Percentiles rank a stretch among this genome's conserved stretches.
Conservation (phyloP, 768 basidiomycete species). For the Amanita rubescens region DNA sequence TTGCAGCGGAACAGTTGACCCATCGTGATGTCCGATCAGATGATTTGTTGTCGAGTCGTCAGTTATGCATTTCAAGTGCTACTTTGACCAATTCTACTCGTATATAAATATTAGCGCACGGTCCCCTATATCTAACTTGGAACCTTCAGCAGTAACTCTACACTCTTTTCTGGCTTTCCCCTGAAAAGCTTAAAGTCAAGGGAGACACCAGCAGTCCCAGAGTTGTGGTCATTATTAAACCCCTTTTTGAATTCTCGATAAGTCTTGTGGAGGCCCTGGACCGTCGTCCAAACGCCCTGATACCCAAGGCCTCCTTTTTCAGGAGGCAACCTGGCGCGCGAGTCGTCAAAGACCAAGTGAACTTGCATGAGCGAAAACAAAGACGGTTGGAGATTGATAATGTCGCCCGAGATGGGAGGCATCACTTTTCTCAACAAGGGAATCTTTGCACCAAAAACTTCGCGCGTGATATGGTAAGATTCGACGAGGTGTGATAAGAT, state of each 20-base stretch:
- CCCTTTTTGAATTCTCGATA: slow-evolving; percentile 39
- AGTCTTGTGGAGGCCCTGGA: slow-evolving; percentile 53
- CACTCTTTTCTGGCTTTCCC: neutral
- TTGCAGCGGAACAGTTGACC: too few relatives aligned
- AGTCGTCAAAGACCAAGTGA: slow-evolving; percentile 59
- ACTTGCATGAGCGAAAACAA: slow-evolving; percentile 45
- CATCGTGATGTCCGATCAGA: too few relatives aligned
- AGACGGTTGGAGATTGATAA: slow-evolving; percentile 52
- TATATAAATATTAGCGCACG: too few relatives aligned
- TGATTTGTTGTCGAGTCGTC: too few relatives aligned
- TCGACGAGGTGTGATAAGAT: slow-evolving; percentile 55
- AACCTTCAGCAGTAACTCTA: neutral
- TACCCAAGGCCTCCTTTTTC: slow-evolving; percentile 60
- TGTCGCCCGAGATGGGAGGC: slow-evolving; percentile 39
- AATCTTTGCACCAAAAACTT: slow-evolving; percentile 26
- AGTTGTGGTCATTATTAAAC: slow-evolving; percentile 29
- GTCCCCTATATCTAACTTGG: too few relatives aligned
- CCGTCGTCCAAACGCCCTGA: slow-evolving; percentile 47
- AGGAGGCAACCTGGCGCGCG: slow-evolving; percentile 49
- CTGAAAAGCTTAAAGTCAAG: slow-evolving; percentile 29
- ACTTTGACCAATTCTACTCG: too few relatives aligned
- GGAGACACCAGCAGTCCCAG: slow-evolving; percentile 37
- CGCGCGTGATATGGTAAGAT: slow-evolving; percentile 40
- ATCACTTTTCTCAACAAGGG: slow-evolving; percentile 29
- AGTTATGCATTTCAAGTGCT: too few relatives aligned